A percentile compares a stretch with the other conserved stretches of the same genome.
Evolutionary conservation across 2,329 filamentous ascomycete species (phyloP).

Genomic region (Alternaria tenuissima): DNA sequence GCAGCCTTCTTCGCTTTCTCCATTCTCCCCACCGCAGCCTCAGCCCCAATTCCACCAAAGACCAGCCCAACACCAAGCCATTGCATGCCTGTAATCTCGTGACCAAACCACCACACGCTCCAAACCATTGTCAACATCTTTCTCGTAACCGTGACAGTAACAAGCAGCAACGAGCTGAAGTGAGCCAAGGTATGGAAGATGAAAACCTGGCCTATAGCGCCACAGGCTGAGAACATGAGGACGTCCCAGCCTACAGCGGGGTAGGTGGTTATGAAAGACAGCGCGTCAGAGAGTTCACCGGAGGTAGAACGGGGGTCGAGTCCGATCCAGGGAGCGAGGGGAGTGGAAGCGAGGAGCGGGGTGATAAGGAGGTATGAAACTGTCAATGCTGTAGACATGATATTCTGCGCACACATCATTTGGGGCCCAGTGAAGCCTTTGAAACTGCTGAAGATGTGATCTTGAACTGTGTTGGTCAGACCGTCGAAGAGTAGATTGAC

Average conservation of each 20-base stretch:
- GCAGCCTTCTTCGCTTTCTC: slow-evolving; percentile 85
- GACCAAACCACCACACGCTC: slow-evolving; percentile 93
- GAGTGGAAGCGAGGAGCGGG: slow-evolving; percentile 77
- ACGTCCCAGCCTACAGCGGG: slow-evolving; percentile 87
- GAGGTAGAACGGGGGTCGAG: slow-evolving; percentile 40
- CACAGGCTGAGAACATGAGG: slow-evolving; percentile 86
- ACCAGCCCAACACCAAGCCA: slow-evolving; percentile 92
- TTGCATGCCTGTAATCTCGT: slow-evolving; percentile 85
- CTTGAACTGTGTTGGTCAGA: slow-evolving; percentile 94
- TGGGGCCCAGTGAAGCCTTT: slow-evolving; percentile 87
- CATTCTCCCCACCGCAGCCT: slow-evolving; percentile 78
- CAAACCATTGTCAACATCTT: slow-evolving; percentile 99
- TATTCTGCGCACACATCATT: slow-evolving; percentile 99
- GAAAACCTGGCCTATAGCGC: slow-evolving; percentile 93
- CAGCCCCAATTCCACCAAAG: slow-evolving; percentile 93
- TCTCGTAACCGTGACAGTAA: slow-evolving; percentile 95
- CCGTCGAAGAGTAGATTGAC: slow-evolving; percentile 96
- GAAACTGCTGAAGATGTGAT: slow-evolving; percentile 84
- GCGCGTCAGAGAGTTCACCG: slow-evolving; percentile 80
- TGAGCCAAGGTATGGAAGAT: slow-evolving; percentile 93
- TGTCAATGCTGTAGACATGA: slow-evolving; percentile 83
- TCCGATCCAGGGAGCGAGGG: slow-evolving; percentile 53
- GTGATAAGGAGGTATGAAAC: slow-evolving; percentile 76
- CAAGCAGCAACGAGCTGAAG: slow-evolving; percentile 88
- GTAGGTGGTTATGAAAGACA: slow-evolving; percentile 81